Base-by-base conservation (phyloP, 257 asterid genomes). In the Petunia axillaris region DNA sequence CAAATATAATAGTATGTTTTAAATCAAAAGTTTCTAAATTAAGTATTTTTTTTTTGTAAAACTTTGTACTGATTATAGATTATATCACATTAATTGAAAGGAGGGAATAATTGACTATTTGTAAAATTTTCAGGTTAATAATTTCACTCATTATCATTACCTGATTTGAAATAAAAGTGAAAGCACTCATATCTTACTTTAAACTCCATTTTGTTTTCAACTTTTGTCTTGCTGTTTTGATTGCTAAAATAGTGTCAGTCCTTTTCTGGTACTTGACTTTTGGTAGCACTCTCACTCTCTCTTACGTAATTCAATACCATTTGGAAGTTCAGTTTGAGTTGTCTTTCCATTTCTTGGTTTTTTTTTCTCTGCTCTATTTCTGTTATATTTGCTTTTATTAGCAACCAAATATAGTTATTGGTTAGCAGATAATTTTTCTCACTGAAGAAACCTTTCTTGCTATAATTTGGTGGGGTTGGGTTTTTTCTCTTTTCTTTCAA, bases 401-500 rank as follows among this genome's bases (percentile, higher is more conserved):
- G 6, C 53, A 16, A 59, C 65, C 65, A 25, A 59, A 59, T 25
- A 25, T 25, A 25, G 25, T 25, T 25, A 25, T 75, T 44, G 62
- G 62, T 57, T 57, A 15, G 62, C 62, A 25, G 25, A 25, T 25
- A 25, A 25, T 25, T 25, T 25, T 25, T 25, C 25, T 25, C 25
- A 25, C 25, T 25, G 25, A 25, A 25, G 25, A 25, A 25, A 25
- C 25, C 58, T 57, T 60, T 46, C 43, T 62, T 63, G 73, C 54
- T 75, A 44, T 81, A 7, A 40, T 48, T 85, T 73, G 63, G 78
- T 43, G 80, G 81, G 70, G 82, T 78, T 70, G 63, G 77, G 44
- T 48, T 53, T 74, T 11, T 15, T 35, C 78, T 37, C 67, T 71
- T 64, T 5, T 64, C 54, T 59, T 37, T 16, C n/a, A 78, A 35